Conservation (phyloP, 345 rosid species). For the Microcos paniculata region DNA sequence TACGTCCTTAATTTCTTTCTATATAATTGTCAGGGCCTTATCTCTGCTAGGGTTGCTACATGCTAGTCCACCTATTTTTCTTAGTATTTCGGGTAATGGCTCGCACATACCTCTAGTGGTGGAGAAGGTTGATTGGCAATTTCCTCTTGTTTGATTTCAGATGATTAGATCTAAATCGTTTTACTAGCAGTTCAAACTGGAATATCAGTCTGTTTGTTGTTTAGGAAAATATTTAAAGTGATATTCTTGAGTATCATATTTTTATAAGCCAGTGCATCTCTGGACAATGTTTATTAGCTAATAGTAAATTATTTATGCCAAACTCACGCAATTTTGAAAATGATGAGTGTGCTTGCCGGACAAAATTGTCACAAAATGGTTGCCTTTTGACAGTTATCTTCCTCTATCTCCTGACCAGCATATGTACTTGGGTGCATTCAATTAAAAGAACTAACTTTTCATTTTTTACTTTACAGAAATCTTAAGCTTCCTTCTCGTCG, state of each 20-base stretch:
- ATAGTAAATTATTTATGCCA: background rate
- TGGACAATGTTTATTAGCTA: background rate
- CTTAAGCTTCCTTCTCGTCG: constrained; percentile 83
- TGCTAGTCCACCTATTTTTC: background rate
- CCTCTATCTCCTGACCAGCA: background rate
- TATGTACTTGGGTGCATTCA: background rate
- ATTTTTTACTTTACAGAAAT: constrained; percentile 42
- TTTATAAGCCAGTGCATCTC: background rate
- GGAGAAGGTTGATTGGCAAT: background rate
- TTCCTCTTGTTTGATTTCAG: background rate
- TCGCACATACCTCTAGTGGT: background rate
- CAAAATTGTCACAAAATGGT: background rate
- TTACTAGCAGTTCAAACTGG: background rate
- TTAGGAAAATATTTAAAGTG: background rate
- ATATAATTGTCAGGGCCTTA: background rate
- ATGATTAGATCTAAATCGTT: background rate
- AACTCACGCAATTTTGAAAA: background rate
- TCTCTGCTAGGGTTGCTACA: background rate
- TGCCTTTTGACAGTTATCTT: background rate
- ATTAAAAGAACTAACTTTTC: background rate
- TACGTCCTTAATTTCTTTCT: background rate
- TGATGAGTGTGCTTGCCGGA: background rate
- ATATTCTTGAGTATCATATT: background rate
- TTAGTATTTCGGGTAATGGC: background rate
- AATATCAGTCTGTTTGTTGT: background rate